Conservation (phyloP, 1,139 yeast genomes). For the Sugiyamaella novakii region DNA sequence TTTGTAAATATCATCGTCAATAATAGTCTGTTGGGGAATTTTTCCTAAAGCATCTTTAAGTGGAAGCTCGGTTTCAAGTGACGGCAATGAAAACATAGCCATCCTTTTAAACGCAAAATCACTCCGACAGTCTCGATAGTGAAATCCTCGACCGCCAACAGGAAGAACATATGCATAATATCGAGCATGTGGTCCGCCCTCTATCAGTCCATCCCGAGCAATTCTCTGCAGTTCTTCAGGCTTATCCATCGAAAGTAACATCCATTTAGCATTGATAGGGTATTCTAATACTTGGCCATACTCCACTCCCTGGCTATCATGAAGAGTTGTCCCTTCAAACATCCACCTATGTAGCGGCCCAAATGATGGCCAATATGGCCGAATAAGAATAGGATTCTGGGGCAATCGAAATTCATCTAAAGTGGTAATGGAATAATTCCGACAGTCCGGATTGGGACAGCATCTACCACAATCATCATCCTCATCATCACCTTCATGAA, state of each 20-base stretch:
- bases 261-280: conserved; percentile 20
- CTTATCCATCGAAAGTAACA: conserved; percentile 19
- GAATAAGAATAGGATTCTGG: conserved; percentile 24
- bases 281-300: conserved; percentile 19
- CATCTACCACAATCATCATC: conserved; percentile 18
- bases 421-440: conserved; percentile 23
- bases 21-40: not conserved
- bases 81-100: conserved; percentile 13
- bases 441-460: conserved; percentile 29
- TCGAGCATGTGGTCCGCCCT: conserved; percentile 10
- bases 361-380: conserved; percentile 20
- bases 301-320: conserved; percentile 15
- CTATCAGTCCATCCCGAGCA: conserved; percentile 21
- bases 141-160: conserved; percentile 24
- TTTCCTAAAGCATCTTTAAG: not conserved
- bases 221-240: conserved; percentile 18
- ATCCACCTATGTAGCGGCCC: conserved; percentile 5
- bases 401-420: conserved; percentile 25
- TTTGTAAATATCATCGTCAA: conserved; percentile 1
- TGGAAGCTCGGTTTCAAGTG: not conserved
- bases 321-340: conserved; percentile 6
- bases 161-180: conserved; percentile 25
- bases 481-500: conserved; percentile 1
- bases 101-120: conserved; percentile 13
- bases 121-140: conserved; percentile 21